phyloP scores from a whole-genome alignment of 805 yeast genomes.

The Hanseniaspora meyeri region DNA sequence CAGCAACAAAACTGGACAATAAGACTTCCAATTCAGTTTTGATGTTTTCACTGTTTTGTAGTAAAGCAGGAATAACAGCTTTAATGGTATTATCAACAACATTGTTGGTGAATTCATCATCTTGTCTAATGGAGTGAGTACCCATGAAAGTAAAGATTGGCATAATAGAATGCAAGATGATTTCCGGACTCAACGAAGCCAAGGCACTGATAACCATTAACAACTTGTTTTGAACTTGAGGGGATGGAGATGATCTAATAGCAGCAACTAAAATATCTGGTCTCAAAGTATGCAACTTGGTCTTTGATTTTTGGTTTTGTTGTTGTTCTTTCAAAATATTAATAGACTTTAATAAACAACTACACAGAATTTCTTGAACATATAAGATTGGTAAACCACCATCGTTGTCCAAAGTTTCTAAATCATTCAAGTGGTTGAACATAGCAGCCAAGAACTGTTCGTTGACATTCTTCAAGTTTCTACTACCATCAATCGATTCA shows the following conservation, averaged over 20 bases:
- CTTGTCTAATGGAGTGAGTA: conserved; percentile 90
- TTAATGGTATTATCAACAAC: conserved; percentile 86
- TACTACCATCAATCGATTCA: conserved; percentile 55
- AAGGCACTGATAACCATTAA: conserved; percentile 74
- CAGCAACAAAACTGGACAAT: conserved; percentile 80
- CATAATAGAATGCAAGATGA: conserved; percentile 90
- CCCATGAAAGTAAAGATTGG: conserved; percentile 99
- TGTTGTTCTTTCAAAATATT: conserved; percentile 35
- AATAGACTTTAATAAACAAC: conserved; percentile 66
- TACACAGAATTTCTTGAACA: conserved; percentile 80
- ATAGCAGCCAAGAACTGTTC: conserved; percentile 39
- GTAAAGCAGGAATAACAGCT: conserved; percentile 82
- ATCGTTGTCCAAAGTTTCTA: conserved; percentile 77
- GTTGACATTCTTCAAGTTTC: conserved; percentile 22
- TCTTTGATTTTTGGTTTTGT: conserved; percentile 19
- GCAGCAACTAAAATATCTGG: conserved; percentile 87
- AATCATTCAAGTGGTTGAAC: conserved; percentile 55
- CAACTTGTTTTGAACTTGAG: conserved; percentile 86
- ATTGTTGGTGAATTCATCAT: conserved; percentile 85
- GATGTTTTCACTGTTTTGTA: conserved; percentile 36
- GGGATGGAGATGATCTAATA: conserved; percentile 77
- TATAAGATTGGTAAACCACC: conserved; percentile 84
- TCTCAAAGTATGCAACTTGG: conserved; percentile 58
- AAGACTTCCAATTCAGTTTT: conserved; percentile 68
- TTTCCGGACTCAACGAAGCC: conserved; percentile 81